phyloP scores from a whole-genome alignment of 164 flowering plant species.

The Sextonia rubra region DNA sequence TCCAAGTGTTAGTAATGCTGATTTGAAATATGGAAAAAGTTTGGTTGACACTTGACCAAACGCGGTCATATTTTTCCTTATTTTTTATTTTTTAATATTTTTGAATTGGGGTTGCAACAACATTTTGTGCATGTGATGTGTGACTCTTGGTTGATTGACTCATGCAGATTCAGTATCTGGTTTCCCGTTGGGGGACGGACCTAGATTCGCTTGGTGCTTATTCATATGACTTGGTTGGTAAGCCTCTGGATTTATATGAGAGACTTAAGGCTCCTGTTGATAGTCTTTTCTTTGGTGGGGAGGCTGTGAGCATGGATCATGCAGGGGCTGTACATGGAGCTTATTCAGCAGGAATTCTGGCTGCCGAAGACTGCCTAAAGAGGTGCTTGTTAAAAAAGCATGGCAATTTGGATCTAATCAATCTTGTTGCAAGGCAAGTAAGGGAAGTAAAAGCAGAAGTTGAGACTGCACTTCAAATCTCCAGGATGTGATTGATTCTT shows the following conservation, averaged over 20 bases:
- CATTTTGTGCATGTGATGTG: not conserved
- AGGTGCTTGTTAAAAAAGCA: constrained; percentile 30
- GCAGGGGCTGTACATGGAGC: constrained; percentile 95
- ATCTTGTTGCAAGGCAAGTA: constrained; percentile 35
- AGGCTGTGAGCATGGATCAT: constrained; percentile 82
- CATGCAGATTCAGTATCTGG: constrained; percentile 68
- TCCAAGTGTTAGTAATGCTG: not conserved
- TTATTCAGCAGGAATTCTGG: constrained; percentile 58
- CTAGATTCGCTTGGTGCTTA: constrained; percentile 80
- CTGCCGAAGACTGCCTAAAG: constrained; percentile 63
- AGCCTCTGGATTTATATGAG: constrained; percentile 66
- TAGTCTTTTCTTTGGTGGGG: constrained; percentile 82
- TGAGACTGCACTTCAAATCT: constrained; percentile 65
- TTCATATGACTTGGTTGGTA: constrained; percentile 72
- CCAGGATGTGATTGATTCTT: constrained; percentile 54
- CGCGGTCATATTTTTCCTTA: too few species aligned
- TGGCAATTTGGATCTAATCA: constrained; percentile 39
- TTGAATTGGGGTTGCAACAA: not conserved
- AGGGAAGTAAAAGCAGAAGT: constrained; percentile 38
- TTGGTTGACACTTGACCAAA: not conserved
- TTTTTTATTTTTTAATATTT: too few species aligned
- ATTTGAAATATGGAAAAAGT: not conserved
- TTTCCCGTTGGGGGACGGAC: constrained; percentile 90
- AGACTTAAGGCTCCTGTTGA: constrained; percentile 65
- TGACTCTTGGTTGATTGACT: not conserved